Conservation (phyloP, 768 basidiomycete species). For the Tricholoma terreum region DNA sequence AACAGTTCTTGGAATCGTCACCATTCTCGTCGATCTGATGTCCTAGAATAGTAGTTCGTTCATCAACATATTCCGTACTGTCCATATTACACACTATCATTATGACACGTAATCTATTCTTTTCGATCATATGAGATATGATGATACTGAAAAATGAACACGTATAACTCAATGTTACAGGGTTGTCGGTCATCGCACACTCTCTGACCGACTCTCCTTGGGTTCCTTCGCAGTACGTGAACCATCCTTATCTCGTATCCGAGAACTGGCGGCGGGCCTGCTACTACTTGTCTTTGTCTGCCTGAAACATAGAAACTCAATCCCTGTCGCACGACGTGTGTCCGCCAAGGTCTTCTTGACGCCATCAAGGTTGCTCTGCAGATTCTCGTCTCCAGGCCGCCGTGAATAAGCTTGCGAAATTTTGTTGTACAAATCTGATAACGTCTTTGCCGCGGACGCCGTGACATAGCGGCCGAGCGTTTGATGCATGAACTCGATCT, state of each 20-base stretch:
- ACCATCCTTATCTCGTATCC: constrained; percentile 18
- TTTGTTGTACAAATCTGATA: constrained; percentile 90
- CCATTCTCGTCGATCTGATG: constrained; percentile 84
- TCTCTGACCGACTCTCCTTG: constrained; percentile 10
- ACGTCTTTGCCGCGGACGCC: constrained; percentile 70
- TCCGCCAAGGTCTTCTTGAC: constrained; percentile 90
- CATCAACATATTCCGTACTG: too few species aligned
- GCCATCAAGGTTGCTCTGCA: constrained; percentile 84
- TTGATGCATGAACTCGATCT: constrained; percentile 99
- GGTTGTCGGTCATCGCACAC: neutral
- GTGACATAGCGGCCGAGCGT: constrained; percentile 88
- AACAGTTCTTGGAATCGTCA: constrained; percentile 83
- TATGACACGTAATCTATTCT: too few species aligned
- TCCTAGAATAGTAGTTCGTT: constrained; percentile 15
- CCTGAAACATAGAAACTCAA: constrained; percentile 94
- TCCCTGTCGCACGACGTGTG: constrained; percentile 84
- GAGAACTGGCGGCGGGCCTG: constrained; percentile 17
- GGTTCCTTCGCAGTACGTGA: constrained; percentile 16
- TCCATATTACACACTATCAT: too few species aligned
- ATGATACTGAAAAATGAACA: too few species aligned
- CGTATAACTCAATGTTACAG: too few species aligned
- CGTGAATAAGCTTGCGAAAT: constrained; percentile 92
- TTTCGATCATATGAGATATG: too few species aligned
- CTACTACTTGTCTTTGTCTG: constrained; percentile 50
- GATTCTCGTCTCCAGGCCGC: constrained; percentile 78